A percentile compares a stretch with the other conserved stretches of the same genome.
These are phyloP conservation scores for Phytophthora vignae DNA, from an alignment of 352 stramenopile species.

Conservation along the genomic window DNA sequence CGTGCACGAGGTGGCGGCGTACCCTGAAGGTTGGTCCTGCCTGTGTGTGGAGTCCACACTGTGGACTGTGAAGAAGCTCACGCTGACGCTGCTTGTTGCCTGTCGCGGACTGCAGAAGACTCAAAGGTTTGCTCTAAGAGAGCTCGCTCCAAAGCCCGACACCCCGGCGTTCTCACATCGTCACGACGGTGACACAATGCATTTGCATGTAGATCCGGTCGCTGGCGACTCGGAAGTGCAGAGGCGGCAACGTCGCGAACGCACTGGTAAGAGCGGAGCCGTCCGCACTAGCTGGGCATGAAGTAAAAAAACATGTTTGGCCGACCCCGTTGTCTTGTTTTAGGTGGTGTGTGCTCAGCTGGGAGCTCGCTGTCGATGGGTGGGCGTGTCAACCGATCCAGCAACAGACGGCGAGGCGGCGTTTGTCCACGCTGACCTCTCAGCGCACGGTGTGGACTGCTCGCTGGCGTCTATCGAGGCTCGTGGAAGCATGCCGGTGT, in stretches of 20 bases:
- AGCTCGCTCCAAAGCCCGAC: neutral
- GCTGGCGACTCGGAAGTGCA: slow-evolving; percentile 55
- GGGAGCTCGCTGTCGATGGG: slow-evolving; percentile 51
- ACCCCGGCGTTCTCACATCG: neutral
- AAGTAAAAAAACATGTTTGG: too few relatives aligned
- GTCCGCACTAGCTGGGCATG: too few relatives aligned
- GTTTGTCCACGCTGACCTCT: slow-evolving; percentile 54
- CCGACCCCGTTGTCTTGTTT: neutral
- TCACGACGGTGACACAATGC: neutral
- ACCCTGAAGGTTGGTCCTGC: slow-evolving; percentile 46
- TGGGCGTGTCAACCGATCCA: slow-evolving; percentile 69
- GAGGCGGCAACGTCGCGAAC: slow-evolving; percentile 74
- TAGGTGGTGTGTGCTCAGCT: slow-evolving; percentile 66
- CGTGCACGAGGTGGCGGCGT: slow-evolving; percentile 67
- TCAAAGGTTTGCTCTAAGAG: slow-evolving; percentile 45
- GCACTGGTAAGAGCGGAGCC: slow-evolving; percentile 41
- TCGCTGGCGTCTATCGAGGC: slow-evolving; percentile 36
- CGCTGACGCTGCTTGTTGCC: slow-evolving; percentile 6
- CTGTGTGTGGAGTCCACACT: neutral
- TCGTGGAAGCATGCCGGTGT: slow-evolving; percentile 61
- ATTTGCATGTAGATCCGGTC: slow-evolving; percentile 50
- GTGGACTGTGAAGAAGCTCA: neutral
- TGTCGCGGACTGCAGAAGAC: slow-evolving; percentile 49
- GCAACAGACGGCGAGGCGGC: slow-evolving; percentile 55
- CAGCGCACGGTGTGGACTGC: slow-evolving; percentile 48